Evolutionary conservation across 805 yeast genomes (phyloP).

Genomic region (Candida ponderosae): DNA sequence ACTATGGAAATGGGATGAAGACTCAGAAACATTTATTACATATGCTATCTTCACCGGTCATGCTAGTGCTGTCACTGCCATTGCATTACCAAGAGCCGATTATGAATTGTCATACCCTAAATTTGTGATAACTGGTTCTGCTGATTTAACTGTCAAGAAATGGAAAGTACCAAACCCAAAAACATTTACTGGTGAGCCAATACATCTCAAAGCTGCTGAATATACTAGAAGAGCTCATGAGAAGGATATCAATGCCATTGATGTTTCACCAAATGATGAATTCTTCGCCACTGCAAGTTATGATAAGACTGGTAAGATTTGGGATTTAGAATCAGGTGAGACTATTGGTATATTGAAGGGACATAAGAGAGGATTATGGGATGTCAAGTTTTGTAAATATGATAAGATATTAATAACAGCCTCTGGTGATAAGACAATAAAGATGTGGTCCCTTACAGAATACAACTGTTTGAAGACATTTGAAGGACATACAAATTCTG

Average conservation of each 20-base stretch:
- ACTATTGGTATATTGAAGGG: constrained; percentile 77
- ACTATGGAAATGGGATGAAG: constrained; percentile 64
- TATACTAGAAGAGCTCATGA: constrained; percentile 96
- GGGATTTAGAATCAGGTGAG: constrained; percentile 87
- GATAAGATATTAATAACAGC: constrained; percentile 75
- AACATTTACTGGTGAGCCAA: constrained; percentile 27
- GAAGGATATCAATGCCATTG: constrained; percentile 87
- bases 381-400: constrained; percentile 70
- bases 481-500: constrained; percentile 92
- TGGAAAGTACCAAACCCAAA: constrained; percentile 81
- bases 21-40: constrained; percentile 27
- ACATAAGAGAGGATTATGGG: constrained; percentile 95
- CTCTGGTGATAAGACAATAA: constrained; percentile 89
- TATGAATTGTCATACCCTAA: constrained; percentile 37
- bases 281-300: constrained; percentile 89
- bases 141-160: constrained; percentile 77
- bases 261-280: constrained; percentile 85
- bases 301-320: constrained; percentile 84
- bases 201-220: constrained; percentile 52
- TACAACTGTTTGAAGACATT: constrained; percentile 72
- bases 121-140: constrained; percentile 79
- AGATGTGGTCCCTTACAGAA: constrained; percentile 81
- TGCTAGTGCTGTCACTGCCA: constrained; percentile 77
- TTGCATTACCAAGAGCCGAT: constrained; percentile 47
- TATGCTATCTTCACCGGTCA: constrained; percentile 78